Percentiles rank a stretch among this genome's conserved stretches.
Evolutionary conservation across 495 filamentous ascomycete species (phyloP).

Genomic region (Friedmanniomyces endolithicus): DNA sequence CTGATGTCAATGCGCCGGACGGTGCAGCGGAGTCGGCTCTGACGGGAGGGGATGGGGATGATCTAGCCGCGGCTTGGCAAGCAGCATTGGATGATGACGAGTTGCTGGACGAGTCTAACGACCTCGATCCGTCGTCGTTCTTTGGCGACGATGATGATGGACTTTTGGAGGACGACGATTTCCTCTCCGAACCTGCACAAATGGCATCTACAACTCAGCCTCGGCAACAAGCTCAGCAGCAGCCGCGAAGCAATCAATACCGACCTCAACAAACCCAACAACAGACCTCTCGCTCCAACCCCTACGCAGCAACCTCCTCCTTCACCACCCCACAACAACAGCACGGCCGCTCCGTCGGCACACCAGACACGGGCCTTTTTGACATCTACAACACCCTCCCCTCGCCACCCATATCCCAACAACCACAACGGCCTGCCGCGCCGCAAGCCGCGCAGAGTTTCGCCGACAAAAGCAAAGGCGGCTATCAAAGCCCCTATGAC

Average conservation of each 20-base stretch:
- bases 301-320: not conserved
- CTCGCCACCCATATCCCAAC: conserved; percentile 21
- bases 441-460: conserved; percentile 57
- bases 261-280: conserved; percentile 1
- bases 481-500: conserved; percentile 89
- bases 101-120: conserved; percentile 51
- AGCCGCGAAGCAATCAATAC: not conserved
- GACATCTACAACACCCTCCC: conserved; percentile 15
- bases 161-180: conserved; percentile 49
- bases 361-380: conserved; percentile 17
- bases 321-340: not conserved
- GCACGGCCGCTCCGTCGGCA: conserved; percentile 13
- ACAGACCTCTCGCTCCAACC: not conserved
- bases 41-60: conserved; percentile 22
- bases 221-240: not conserved
- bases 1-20: not conserved
- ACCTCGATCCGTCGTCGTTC: conserved; percentile 42
- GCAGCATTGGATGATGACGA: conserved; percentile 71
- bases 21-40: not conserved
- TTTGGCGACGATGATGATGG: conserved; percentile 63
- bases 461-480: conserved; percentile 73
- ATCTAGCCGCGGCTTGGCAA: conserved; percentile 72
- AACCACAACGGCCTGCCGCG: conserved; percentile 26
- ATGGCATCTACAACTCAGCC: not conserved
- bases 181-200: not conserved